These are phyloP conservation scores for Teratosphaeriaceae sp. DNA, from an alignment of 2,329 filamentous ascomycete species.

Conservation along the genomic window DNA sequence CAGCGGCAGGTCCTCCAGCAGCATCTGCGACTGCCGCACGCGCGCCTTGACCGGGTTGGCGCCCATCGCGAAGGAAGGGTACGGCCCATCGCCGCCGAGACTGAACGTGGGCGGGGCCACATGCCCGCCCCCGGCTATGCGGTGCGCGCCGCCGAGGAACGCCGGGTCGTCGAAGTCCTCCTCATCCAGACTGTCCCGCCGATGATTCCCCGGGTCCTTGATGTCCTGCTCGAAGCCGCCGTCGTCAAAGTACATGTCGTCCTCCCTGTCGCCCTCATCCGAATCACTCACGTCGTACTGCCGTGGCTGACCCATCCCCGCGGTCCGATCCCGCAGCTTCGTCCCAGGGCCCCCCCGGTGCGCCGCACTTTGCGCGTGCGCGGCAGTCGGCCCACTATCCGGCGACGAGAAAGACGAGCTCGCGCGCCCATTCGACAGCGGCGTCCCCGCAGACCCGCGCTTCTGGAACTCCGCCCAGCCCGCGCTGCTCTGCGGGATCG, in stretches of 20 bases:
- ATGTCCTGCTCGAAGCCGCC: slow-evolving; percentile 28
- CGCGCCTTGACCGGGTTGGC: slow-evolving; percentile 20
- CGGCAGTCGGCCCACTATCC: too few species aligned
- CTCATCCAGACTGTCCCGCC: slow-evolving; percentile 25
- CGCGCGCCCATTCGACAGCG: not conserved
- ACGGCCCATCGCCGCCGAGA: slow-evolving; percentile 21
- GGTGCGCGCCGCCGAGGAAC: slow-evolving; percentile 14
- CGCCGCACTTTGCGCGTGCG: slow-evolving; percentile 10
- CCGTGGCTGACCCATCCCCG: slow-evolving; percentile 7
- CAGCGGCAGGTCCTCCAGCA: slow-evolving; percentile 26
- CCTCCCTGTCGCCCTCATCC: slow-evolving; percentile 7
- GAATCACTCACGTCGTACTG: slow-evolving; percentile 10
- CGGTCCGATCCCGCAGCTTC: slow-evolving; percentile 8
- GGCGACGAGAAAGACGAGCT: slow-evolving; percentile 3
- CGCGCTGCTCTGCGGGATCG: slow-evolving; percentile 4
- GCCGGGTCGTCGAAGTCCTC: slow-evolving; percentile 30
- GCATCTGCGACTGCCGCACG: slow-evolving; percentile 21
- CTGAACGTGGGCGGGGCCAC: slow-evolving; percentile 11
- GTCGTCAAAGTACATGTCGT: slow-evolving; percentile 33
- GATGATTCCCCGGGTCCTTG: slow-evolving; percentile 3
- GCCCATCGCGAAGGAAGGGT: slow-evolving; percentile 26
- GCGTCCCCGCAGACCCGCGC: not conserved
- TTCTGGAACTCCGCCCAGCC: slow-evolving; percentile 7
- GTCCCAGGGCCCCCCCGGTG: slow-evolving; percentile 12
- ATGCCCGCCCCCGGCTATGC: not conserved